Evolutionary conservation across 495 filamentous ascomycete species (phyloP).

Genomic region (Aspergillus wentii): DNA sequence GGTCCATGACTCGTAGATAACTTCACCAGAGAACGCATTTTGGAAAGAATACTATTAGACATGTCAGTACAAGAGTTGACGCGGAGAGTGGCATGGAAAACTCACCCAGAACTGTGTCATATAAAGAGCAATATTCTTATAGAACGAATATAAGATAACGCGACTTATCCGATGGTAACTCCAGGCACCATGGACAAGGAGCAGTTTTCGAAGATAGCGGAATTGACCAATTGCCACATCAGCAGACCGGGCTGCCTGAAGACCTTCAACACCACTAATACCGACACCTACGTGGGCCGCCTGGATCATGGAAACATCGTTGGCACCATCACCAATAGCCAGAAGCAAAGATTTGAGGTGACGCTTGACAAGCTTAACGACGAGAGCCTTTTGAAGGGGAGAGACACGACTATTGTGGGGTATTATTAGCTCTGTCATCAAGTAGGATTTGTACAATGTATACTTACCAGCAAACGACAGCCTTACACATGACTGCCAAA

Average conservation of each 20-base stretch:
- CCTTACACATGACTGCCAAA: constrained; percentile 92
- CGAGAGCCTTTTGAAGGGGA: constrained; percentile 95
- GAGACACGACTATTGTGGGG: constrained; percentile 69
- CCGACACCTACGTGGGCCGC: constrained; percentile 97
- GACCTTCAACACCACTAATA: constrained; percentile 95
- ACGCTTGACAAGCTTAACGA: constrained; percentile 98
- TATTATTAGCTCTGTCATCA: constrained; percentile 3
- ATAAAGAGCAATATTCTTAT: constrained; percentile 98
- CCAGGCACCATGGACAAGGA: constrained; percentile 96
- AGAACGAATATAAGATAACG: constrained; percentile 96
- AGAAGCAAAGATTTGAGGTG: constrained; percentile 88
- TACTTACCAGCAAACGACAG: constrained; percentile 87
- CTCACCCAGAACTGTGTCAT: constrained; percentile 99
- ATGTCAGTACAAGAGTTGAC: constrained; percentile 32
- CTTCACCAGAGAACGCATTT: constrained; percentile 95
- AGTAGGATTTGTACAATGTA: not conserved
- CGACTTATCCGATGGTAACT: constrained; percentile 96
- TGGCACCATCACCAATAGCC: constrained; percentile 96
- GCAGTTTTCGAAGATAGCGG: constrained; percentile 88
- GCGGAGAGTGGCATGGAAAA: constrained; percentile 2
- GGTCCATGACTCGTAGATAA: constrained; percentile 99
- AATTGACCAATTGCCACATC: constrained; percentile 97
- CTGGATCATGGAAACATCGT: constrained; percentile 99
- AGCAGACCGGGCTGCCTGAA: constrained; percentile 95
- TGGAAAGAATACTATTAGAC: constrained; percentile 79